Percentiles rank a stretch among this genome's conserved stretches.
Evolutionary conservation across 2,329 filamentous ascomycete species (phyloP).

Genomic region (Emmonsiellopsis sp.): DNA sequence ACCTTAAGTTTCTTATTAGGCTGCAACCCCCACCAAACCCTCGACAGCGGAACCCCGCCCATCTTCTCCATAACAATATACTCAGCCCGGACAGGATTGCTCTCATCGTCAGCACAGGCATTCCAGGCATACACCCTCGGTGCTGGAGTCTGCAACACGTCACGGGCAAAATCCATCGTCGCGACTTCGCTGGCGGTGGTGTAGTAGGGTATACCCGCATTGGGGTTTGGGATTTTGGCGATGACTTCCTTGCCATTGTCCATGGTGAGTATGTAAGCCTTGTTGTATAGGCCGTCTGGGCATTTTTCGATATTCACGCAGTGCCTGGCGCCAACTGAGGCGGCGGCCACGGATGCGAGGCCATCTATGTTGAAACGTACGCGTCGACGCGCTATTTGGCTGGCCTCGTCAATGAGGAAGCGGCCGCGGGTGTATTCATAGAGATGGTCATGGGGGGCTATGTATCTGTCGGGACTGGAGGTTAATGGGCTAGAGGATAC

Average conservation of each 20-base stretch:
- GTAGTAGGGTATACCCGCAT: slow-evolving; percentile 7
- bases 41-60: slow-evolving; percentile 17
- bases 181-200: slow-evolving; percentile 28
- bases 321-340: slow-evolving; percentile 17
- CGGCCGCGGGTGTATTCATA: slow-evolving; percentile 7
- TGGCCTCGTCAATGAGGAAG: slow-evolving; percentile 4
- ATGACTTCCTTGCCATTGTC: slow-evolving; percentile 10
- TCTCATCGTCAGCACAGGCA: neutral
- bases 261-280: slow-evolving; percentile 22
- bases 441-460: neutral
- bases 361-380: slow-evolving; percentile 23
- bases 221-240: slow-evolving; percentile 13
- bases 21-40: slow-evolving; percentile 16
- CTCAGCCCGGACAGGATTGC: slow-evolving; percentile 24
- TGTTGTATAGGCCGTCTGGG: slow-evolving; percentile 17
- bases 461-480: neutral
- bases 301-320: slow-evolving; percentile 26
- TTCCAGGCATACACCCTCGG: neutral
- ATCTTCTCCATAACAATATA: slow-evolving; percentile 27
- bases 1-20: slow-evolving; percentile 1
- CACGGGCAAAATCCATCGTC: slow-evolving; percentile 22
- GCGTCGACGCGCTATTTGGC: slow-evolving; percentile 3
- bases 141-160: neutral
- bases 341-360: slow-evolving; percentile 22
- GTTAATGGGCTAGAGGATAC: neutral